Base-by-base conservation (phyloP, 768 basidiomycete genomes). In the Boletus bicolor region DNA sequence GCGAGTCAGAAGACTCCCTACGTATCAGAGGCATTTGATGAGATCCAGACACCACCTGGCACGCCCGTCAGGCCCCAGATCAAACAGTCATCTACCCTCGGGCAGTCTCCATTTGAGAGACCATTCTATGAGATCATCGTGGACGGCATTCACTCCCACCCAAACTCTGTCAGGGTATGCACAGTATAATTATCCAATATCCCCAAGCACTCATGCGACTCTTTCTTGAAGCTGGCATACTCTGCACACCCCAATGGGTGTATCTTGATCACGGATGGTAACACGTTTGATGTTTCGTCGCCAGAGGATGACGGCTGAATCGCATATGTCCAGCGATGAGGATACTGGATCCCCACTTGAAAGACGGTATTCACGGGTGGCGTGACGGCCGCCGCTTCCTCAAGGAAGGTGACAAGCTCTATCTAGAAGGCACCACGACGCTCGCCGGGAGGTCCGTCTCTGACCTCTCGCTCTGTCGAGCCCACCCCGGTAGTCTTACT, bases 81-180 rank as follows among this genome's bases (percentile, higher is more conserved):
- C 30, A 56, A 32, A 19, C 57, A 63, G 1, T 47, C 54, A 60
- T 80, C 79, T 7, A 69, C 77, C 49, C 69, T 79, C 11, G 77
- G 79, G 41, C 77, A 78, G 61, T 47, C 65, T 38, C 65, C 71
- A 21, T 83, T 84, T 73, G 77, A 78, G 62, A 75, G 91, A 59
- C 93, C 93, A 14, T 95, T 84, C 71, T 96, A 91, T 64, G 91
- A 87, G 51, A 75, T 95, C 51, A 96, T 95, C 58, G 92, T 92
- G 7, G 93, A 96, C 68, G 93, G 93, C 1, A 83, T 93, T 51
- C 93, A 96, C 67, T 89, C 85, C 12, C 93, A 95, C 70, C 93
- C 93, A 15, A 91, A 93, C 68, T 91, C 91, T 43, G 89, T 95
- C 54, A 78, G 89, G 64, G 89, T 93, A 70, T 53, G 85, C 75